Percentiles rank a stretch among this genome's conserved stretches.
Evolutionary conservation across 2,329 filamentous ascomycete species (phyloP).

Genomic region (Pseudocercospora ulei): DNA sequence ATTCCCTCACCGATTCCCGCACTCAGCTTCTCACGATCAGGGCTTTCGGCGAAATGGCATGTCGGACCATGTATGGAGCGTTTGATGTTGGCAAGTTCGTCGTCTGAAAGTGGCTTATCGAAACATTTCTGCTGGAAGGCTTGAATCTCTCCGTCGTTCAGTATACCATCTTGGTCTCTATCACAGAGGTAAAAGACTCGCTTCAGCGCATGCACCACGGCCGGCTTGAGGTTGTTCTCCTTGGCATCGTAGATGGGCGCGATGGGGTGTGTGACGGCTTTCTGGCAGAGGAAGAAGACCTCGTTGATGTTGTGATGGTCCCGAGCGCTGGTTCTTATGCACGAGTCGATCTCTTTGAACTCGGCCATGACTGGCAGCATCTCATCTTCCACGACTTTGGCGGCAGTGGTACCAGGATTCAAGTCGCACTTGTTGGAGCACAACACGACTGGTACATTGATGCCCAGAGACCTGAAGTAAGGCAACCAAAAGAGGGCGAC

Average conservation of each 20-base stretch:
- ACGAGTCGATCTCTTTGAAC: conserved; percentile 97
- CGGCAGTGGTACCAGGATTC: conserved; percentile 57
- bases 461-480: conserved; percentile 92
- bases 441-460: conserved; percentile 93
- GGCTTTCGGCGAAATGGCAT: conserved; percentile 7
- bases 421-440: conserved; percentile 98
- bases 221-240: conserved; percentile 73
- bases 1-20: conserved; percentile 49
- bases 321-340: conserved; percentile 84
- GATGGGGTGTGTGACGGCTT: conserved; percentile 93
- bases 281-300: conserved; percentile 95
- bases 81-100: conserved; percentile 87
- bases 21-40: background rate
- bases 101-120: conserved; percentile 68
- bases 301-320: conserved; percentile 89
- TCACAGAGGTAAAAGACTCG: conserved; percentile 94
- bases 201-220: conserved; percentile 73
- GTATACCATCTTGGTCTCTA: conserved; percentile 85
- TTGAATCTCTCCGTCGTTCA: conserved; percentile 82
- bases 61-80: conserved; percentile 58
- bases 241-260: conserved; percentile 95
- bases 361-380: conserved; percentile 98
- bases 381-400: conserved; percentile 87
- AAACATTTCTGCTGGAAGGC: conserved; percentile 89
- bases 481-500: conserved; percentile 98